Percentiles rank a stretch among this genome's conserved stretches.
Evolutionary conservation across 202 grass and related monocot genomes (phyloP).

Genomic region (Eragrostis tef): DNA sequence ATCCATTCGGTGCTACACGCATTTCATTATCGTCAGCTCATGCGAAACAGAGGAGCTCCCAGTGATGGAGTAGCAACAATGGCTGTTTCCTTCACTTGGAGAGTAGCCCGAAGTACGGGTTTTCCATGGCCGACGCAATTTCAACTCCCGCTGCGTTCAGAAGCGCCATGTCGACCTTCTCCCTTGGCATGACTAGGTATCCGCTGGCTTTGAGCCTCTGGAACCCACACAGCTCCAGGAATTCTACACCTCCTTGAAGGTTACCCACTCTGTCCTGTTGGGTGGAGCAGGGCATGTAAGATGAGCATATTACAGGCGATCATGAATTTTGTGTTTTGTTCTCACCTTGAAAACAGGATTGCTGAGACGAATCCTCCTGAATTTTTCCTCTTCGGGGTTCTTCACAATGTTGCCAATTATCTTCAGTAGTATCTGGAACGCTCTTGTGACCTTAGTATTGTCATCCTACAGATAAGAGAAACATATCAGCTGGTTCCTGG

Average conservation of each 20-base stretch:
- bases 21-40: slow-evolving; percentile 1
- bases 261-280: slow-evolving; percentile 74
- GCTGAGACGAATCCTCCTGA: slow-evolving; percentile 64
- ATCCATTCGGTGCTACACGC: background rate
- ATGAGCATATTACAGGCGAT: background rate
- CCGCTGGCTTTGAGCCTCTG: slow-evolving; percentile 49
- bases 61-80: background rate
- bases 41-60: slow-evolving; percentile 6
- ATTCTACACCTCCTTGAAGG: slow-evolving; percentile 65
- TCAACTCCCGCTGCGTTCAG: slow-evolving; percentile 57
- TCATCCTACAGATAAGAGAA: slow-evolving; percentile 56
- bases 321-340: background rate
- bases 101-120: slow-evolving; percentile 82
- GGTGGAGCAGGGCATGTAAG: slow-evolving; percentile 8
- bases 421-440: slow-evolving; percentile 73
- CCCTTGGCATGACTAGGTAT: slow-evolving; percentile 65
- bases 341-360: slow-evolving; percentile 66
- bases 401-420: slow-evolving; percentile 66
- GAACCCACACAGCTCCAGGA: slow-evolving; percentile 92
- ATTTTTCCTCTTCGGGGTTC: slow-evolving; percentile 70
- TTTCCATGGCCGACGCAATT: slow-evolving; percentile 68
- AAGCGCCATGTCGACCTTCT: slow-evolving; percentile 55
- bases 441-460: slow-evolving; percentile 59
- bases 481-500: slow-evolving; percentile 8
- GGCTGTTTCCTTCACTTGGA: slow-evolving; percentile 54